Evolutionary conservation across 768 basidiomycete genomes (phyloP), one percentile per base, ranked within the genome.

Genomic region (Tricholoma terreum): DNA sequence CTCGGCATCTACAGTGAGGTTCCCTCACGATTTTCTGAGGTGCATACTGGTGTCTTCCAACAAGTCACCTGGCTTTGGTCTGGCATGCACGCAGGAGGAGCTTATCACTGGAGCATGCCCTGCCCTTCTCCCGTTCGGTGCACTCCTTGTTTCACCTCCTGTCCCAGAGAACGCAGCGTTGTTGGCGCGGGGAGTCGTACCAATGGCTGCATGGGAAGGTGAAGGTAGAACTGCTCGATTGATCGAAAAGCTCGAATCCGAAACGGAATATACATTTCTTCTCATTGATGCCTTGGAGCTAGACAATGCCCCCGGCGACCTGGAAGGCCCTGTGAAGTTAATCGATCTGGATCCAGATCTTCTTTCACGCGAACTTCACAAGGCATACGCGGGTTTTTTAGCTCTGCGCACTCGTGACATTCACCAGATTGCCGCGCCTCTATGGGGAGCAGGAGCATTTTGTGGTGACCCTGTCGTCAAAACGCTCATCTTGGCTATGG

Each of bases 391-490:
- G 8, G 71, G 70, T 19, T 69, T 73, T 27, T 42, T 40, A 21
- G 65, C 64, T 10, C 54, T 71, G 14, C 48, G 46, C 12, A 35
- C 58, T 35, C 55, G 59, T n/a, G 62, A 66, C 17, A 58, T 71
- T 24, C 57, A 46, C n/a, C 61, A 59, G 2, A 60, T 71, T 48
- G 57, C 64, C 4, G 69, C 69, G 4, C 68, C 71, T 15, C 52
- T 73, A 27, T 73, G 69, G 72, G 72, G 70, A n/a, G 58, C 69
- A 50, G 74, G 71, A n/a, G 67, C 71, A 42, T 72, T 74, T 59
- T 69, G 68, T 4, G 72, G 68, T 1, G 64, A 75, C 55, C 71
- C 69, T 6, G 59, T 72, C 22, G 61, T 73, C 48, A 75, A 75
- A 54, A 58, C 62, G 12, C 49, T 73, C 8, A 65, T 72, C 10